Base-by-base conservation (phyloP, 495 filamentous ascomycete species). In the Lophiostoma macrostomum region DNA sequence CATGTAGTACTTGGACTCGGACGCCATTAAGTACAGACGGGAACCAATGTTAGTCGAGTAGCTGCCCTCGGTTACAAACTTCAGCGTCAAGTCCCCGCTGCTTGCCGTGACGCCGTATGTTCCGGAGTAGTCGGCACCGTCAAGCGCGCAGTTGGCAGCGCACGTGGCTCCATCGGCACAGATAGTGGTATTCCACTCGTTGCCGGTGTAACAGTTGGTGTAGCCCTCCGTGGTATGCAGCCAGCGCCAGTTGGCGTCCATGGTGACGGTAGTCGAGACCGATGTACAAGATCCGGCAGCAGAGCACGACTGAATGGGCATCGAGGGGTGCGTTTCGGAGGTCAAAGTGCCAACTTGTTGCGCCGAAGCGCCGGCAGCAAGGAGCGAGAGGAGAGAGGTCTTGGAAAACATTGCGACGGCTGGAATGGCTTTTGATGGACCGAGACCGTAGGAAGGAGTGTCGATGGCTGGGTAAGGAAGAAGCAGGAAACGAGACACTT, bases 21-120 rank as follows among this genome's bases (percentile, higher is more conserved):
- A 66, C 25, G 74, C 78, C 5, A 88, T 73, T 23, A 86, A 71
- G 64, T 86, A 86, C 13, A 81, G 68, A 16, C 83, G 76, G 4
- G 82, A 80, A 6, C 67, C 70, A 19, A 66, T 45, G 24, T 66
- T 71, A 32, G 56, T 65, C 34, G 64, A 66, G 40, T 68, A 60
- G 13, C 16, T 14, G 7, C 45, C 39, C 1, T 60, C 14, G 24
- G 62, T 66, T 2, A 61, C 50, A 27, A 67, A 57, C 44, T 63
- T 53, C 22, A 70, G 48, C 1, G 60, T 66, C 11, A 70, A 49
- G 19, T 59, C 49, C 31, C 50, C 46, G 14, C 59, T 60, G 34
- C 31, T 41, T 10, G 66, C 36, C 3, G 56, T 66, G 45, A 70
- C 55, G 41, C 68, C 66, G 44, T 70, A 70, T 31, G 64, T 64